Evolutionary conservation across 225 moss, liverwort and hornwort genomes (phyloP).

Genomic region (Climacium dendroides): DNA sequence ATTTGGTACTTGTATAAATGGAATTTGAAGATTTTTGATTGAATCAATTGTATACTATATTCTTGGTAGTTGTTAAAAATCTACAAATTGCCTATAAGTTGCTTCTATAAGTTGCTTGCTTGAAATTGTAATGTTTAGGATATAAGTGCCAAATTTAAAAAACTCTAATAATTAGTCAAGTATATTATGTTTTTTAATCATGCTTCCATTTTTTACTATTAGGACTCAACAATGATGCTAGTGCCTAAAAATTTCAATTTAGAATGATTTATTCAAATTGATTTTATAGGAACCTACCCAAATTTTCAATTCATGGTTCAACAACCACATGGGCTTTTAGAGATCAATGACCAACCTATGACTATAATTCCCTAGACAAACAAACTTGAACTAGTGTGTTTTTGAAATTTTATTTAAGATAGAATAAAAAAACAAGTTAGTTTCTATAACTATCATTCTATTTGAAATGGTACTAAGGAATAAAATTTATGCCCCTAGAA

Average conservation of each 20-base stretch:
- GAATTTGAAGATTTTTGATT: background rate
- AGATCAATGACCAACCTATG: too few relatives aligned
- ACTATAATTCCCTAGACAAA: fast-evolving
- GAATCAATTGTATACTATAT: background rate
- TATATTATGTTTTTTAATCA: background rate
- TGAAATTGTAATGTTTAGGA: background rate
- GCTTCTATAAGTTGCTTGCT: too few relatives aligned
- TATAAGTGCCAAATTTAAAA: background rate
- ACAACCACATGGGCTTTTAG: too few relatives aligned
- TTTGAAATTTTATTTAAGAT: too few relatives aligned
- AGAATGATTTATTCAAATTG: background rate
- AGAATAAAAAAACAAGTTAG: too few relatives aligned
- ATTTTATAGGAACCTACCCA: background rate
- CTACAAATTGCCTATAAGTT: fast-evolving
- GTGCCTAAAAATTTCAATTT: too few relatives aligned
- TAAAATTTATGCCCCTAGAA: background rate
- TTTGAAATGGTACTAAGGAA: background rate
- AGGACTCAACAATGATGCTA: background rate
- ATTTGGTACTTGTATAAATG: background rate
- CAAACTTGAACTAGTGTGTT: too few relatives aligned
- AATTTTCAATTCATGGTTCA: background rate
- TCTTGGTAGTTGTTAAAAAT: background rate
- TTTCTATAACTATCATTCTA: too few relatives aligned
- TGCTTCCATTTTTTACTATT: background rate
- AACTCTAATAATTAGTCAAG: background rate